Evolutionary conservation across 2,329 filamentous ascomycete genomes (phyloP), one percentile per base, ranked within the genome.

Genomic region (Arachnopeziza araneosa): DNA sequence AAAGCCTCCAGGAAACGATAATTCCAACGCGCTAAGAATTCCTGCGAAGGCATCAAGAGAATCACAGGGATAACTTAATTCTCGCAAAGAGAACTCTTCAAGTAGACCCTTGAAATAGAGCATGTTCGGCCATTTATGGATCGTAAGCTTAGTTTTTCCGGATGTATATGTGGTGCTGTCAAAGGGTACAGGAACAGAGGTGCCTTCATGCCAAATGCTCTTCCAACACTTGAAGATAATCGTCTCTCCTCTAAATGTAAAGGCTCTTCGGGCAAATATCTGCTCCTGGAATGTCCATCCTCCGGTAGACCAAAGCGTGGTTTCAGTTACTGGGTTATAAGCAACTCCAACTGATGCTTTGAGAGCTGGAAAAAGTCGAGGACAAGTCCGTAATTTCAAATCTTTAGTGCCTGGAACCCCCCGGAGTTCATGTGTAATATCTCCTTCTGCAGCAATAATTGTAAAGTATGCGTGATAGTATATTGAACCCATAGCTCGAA

Each of bases 1-100:
- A 44, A 68, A 67, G 7, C 65, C 66, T 6, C 60, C 64, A 10
- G 21, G n/a, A n/a, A 67, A 67, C 2, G 58, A 51, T 8, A 50
- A 30, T 19, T 59, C 60, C 7, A 63, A 24, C 1, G 57, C 22
- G 2, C 48, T 52, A 4, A 61, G 21, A 44, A 66, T 49, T 0
- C 61, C 61, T 9, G 57, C 26, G 21, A 65, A 60, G 1, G 59
- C 61, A 22, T 60, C 52, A n/a, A 63, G 10, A 10, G 54, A 55
- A 56, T 67, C 65, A 19, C 62, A 59, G 7, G 58, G 56, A 50
- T 60, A 67, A 14, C 53, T 65, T 10, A 65, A 51, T 8, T 30
- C 24, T 23, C 32, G 12, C 17, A 21, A 21, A 24, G 22, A 19
- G 12, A 56, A 32, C 14, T 32, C 30, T 32, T 32, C 30, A 7